Evolutionary conservation across 306 rosid genomes (phyloP).

Genomic region (Inga leiocalycina): DNA sequence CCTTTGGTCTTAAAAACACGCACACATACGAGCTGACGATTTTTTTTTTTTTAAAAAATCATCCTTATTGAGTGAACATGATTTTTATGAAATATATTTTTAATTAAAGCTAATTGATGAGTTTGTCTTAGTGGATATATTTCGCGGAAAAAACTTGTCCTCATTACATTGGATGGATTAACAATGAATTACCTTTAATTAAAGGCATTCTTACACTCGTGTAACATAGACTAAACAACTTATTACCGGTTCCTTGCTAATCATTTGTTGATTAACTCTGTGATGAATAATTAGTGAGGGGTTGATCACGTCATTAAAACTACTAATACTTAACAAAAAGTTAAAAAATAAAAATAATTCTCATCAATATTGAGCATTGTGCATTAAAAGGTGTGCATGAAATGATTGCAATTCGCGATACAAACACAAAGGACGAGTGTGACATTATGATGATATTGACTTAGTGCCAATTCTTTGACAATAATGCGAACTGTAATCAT

Average conservation of each 20-base stretch:
- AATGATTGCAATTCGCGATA: background rate
- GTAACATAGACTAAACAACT: background rate
- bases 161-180: background rate
- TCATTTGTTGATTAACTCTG: background rate
- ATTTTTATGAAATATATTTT: too few species aligned
- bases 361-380: background rate
- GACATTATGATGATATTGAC: conserved; percentile 25
- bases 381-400: background rate
- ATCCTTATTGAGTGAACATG: too few species aligned
- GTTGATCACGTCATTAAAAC: background rate
- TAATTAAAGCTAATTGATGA: too few species aligned
- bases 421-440: background rate
- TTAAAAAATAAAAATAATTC: background rate
- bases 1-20: too few species aligned
- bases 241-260: background rate
- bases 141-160: background rate
- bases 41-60: too few species aligned
- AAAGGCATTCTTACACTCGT: background rate
- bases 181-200: background rate
- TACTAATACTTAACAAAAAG: background rate
- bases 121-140: too few species aligned
- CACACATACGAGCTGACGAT: too few species aligned
- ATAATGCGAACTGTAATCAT: conserved; percentile 26
- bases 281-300: background rate
- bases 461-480: conserved; percentile 34